Evolutionary conservation across 257 asterid genomes (phyloP), one percentile per base, ranked within the genome.

Genomic region (Cynanchum wilfordii): DNA sequence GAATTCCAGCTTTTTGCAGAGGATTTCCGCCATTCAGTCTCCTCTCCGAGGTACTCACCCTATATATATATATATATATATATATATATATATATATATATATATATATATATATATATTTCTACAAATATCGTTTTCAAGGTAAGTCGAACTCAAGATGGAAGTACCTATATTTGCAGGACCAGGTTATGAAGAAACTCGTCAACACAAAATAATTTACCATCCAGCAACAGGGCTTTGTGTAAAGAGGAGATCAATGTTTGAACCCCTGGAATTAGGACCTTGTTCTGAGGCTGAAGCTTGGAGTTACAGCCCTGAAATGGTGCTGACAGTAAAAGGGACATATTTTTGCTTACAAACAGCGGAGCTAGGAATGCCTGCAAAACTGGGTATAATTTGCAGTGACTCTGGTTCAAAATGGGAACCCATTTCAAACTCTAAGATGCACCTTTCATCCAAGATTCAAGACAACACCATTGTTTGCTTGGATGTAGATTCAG

Each of bases 211-310:
- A 71, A 47, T 92, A 70, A 82, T 95, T 15, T 89, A 85, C 85
- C 99, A 95, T 78, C 96, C 99, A 0, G 78, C 81, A 84, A 90
- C 96, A 0, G 97, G 99, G 58, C 85, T 89, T 2, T 95, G 99
- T 33, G 83, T 90, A 22, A 76, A 58, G 78, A 82, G 86, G 65
- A 57, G 27, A 27, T 87, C 97, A 50, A 38, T 82, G 22, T 47
- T 78, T 29, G 82, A 80, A 19, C 90, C 96, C 59, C 66, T 94
- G 73, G 87, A 68, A 51, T 83, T 94, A 84, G 92, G 87, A 44
- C 87, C 97, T n/a, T 90, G 99, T 80, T 86, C 96, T 0, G 89
- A 86, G 73, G 90, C 97, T 1, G 90, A 82, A 74, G 77, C 91
- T 60, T 95, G 96, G 98, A 73, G 66, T 52, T 89, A 92, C 27